phyloP scores from a whole-genome alignment of 176 grass and related monocot genomes.

The Oryza meridionalis region DNA sequence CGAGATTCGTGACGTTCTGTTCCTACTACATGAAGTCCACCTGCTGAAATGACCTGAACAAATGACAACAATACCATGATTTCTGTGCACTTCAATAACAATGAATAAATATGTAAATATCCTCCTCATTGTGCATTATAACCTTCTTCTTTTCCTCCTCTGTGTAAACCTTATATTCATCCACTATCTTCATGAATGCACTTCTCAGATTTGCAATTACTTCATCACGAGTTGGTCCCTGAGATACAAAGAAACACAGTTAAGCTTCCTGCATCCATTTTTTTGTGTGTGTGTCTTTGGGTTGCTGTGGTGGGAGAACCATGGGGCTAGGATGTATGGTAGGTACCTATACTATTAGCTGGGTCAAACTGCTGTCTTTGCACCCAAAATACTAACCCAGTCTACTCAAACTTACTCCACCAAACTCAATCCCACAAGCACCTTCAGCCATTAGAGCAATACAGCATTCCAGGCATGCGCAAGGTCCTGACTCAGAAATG shows the following conservation, averaged over 20 bases:
- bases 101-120: conserved; percentile 33
- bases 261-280: neutral
- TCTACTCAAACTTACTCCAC: neutral
- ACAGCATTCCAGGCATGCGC: neutral
- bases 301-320: neutral
- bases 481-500: no score
- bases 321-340: neutral
- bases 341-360: neutral
- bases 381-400: neutral
- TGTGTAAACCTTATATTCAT: conserved; percentile 90
- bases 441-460: neutral
- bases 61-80: conserved; percentile 24
- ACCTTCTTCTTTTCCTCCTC: conserved; percentile 97
- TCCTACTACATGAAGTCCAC: conserved; percentile 93
- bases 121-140: conserved; percentile 24
- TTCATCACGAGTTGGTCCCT: conserved; percentile 94
- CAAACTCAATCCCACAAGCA: neutral
- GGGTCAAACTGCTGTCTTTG: neutral
- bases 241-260: conserved; percentile 36
- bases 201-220: conserved; percentile 89
- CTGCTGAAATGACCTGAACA: conserved; percentile 80
- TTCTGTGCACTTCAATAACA: conserved; percentile 9
- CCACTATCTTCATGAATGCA: conserved; percentile 79
- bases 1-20: conserved; percentile 98
- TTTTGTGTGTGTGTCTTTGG: neutral